Evolutionary conservation across 352 stramenopile species (phyloP), one percentile per base, ranked within the genome.

Genomic region (Phytophthora hybrid): DNA sequence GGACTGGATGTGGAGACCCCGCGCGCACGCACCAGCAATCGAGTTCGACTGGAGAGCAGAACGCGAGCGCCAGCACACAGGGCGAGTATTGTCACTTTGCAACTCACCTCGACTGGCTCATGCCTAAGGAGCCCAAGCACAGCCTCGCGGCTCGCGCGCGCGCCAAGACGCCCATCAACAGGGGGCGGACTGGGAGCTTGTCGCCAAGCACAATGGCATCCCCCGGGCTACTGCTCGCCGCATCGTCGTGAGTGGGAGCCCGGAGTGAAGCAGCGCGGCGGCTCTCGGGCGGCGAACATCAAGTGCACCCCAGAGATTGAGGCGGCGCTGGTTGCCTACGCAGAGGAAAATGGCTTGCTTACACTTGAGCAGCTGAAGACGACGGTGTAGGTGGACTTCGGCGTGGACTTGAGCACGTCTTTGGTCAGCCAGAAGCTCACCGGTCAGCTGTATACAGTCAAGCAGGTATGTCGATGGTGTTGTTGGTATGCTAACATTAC

Each of bases 171-270:
- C 41, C 41, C 41, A 49, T 19, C 41, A 49, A 21, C 16, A 44
- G 10, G 49, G 61, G 10, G 21, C 32, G 13, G 49, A 68, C 61
- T 68, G 34, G 61, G 18, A 54, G 11, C 13, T 60, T 34, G 51
- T 54, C 8, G 51, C 11, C 4, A 3, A 59, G 29, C 51, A 60
- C 51, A 52, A 66, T 34, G n/a, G 1, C 19, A 18, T 26, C 16
- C 47, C 47, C n/a, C 11, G 46, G 5, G 54, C 47, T 7, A 59
- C 60, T 21, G 49, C 32, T 13, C 58, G 58, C 23, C 29, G 16
- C 14, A 66, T 66, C 14, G 29, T 66, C 5, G 31, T 41, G 3
- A 18, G n/a, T 11, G 60, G 49, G 3, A 47, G 31, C 18, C 16
- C 31, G 16, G 60, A 53, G 16, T 41, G 29, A 53, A 31, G n/a